phyloP scores from a whole-genome alignment of 1,139 yeast genomes.

The Hansenula anomala region DNA sequence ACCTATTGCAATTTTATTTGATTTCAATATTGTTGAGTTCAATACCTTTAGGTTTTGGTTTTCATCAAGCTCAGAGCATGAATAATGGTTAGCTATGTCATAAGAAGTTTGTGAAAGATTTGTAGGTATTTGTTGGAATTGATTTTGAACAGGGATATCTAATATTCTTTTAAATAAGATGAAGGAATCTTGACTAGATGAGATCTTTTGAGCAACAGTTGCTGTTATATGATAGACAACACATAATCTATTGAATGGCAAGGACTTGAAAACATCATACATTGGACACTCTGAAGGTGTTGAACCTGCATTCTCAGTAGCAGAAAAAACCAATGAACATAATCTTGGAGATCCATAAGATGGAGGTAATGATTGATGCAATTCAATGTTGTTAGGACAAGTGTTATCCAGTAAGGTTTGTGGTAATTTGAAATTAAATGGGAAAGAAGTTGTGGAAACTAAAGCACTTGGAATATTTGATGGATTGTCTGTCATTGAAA shows the following conservation, averaged over 20 bases:
- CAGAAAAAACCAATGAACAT: slow-evolving; percentile 11
- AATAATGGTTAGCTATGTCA: slow-evolving; percentile 11
- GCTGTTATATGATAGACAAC: slow-evolving; percentile 13
- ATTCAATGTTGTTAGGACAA: slow-evolving; percentile 4
- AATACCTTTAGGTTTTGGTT: slow-evolving; percentile 3
- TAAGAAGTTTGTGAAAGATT: slow-evolving; percentile 2
- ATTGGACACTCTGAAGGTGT: slow-evolving; percentile 3
- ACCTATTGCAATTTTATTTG: background rate
- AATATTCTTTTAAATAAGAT: slow-evolving; percentile 14
- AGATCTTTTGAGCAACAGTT: slow-evolving; percentile 11
- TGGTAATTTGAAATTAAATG: slow-evolving; percentile 16
- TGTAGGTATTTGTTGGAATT: slow-evolving; percentile 7
- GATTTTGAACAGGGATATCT: slow-evolving; percentile 11
- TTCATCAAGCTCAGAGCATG: slow-evolving; percentile 6
- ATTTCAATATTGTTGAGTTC: background rate
- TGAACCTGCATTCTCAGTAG: slow-evolving; percentile 13
- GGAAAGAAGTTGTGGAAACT: slow-evolving; percentile 3
- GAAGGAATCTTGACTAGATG: slow-evolving; percentile 6
- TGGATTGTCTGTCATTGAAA: background rate
- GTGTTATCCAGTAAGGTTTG: slow-evolving; percentile 12
- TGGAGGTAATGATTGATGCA: slow-evolving; percentile 12
- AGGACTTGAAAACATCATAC: slow-evolving; percentile 2
- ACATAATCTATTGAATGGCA: slow-evolving; percentile 7
- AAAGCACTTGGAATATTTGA: background rate
- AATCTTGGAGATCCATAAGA: slow-evolving; percentile 15